Base-by-base conservation (phyloP, 2,329 filamentous ascomycete genomes). In the Aspergillus quadricinctus region DNA sequence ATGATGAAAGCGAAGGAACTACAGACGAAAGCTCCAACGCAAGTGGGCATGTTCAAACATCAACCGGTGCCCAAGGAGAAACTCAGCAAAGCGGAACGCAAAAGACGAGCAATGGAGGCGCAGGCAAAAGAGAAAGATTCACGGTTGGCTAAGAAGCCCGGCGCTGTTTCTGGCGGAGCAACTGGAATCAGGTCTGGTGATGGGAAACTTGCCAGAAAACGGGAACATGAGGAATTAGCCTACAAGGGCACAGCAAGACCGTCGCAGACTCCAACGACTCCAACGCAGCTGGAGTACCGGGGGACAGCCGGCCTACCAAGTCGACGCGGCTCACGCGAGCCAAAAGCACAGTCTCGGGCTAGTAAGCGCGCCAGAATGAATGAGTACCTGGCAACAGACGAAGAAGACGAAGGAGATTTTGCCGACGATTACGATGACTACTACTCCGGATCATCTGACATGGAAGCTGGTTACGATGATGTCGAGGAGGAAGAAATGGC, bases 1-100 rank as follows among this genome's bases (percentile, higher is more conserved):
- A 78, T 87, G 71, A 77, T 78, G 56, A 78, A 80, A 62, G 85
- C 84, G 48, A 82, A 85, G 66, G 80, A 80, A 50, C 77, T 78
- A 55, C 78, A 76, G 64, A 72, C 79, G 51, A 74, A 77, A 60
- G 76, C 75, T 14, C 72, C 77, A 25, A 69, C 76, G 40, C 63
- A 72, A 54, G 69, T 81, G 40, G 82, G 81, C 41, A 74, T 79
- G 48, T 80, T 85, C 67, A 84, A 82, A 66, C 81, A 86, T 63
- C 83, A 85, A 61, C 54, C 74, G 4, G 69, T 67, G 3, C 75
- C 81, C 2, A 81, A 82, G 48, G 83, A 85, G 63, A 81, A 80
- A 54, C 62, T 84, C 37, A 81, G 80, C 55, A 82, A 81, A 67
- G 75, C 79, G 58, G 81, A 85, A 65, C 77, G 80, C 67, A 78